Evolutionary conservation across 2,329 filamentous ascomycete genomes (phyloP).

Genomic region (Neonectria magnoliae): DNA sequence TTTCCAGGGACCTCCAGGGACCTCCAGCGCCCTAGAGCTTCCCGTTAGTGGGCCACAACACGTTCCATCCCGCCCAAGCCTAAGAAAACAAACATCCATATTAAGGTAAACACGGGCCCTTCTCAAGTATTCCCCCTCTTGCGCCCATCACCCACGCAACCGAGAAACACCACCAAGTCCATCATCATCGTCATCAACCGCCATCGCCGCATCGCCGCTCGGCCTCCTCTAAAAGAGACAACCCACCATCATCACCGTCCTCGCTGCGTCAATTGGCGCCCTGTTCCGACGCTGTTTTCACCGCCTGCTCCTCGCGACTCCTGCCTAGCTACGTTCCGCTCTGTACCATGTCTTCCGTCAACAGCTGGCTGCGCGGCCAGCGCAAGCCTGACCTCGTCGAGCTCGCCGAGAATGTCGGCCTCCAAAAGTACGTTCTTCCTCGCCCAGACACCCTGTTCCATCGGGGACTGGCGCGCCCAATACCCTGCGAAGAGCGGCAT

Average conservation of each 20-base stretch:
- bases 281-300: background rate
- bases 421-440: conserved; percentile 72
- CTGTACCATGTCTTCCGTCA: conserved; percentile 53
- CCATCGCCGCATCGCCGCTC: conserved; percentile 16
- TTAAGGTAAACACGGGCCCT: conserved; percentile 22
- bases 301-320: conserved; percentile 43
- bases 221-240: background rate
- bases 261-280: conserved; percentile 12
- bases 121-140: background rate
- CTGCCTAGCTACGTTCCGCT: conserved; percentile 23
- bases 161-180: conserved; percentile 8
- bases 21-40: background rate
- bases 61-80: conserved; percentile 5
- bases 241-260: background rate
- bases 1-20: conserved; percentile 8
- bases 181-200: conserved; percentile 25
- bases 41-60: conserved; percentile 15
- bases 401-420: conserved; percentile 75
- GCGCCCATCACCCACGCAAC: conserved; percentile 25
- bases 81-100: conserved; percentile 29
- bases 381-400: conserved; percentile 83
- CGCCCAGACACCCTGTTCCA: background rate
- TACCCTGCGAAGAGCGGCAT: conserved; percentile 6
- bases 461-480: conserved; percentile 19
- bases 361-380: conserved; percentile 82